Conservation (phyloP, 805 yeast genomes). For the Cyberlindnera suaveolens region DNA sequence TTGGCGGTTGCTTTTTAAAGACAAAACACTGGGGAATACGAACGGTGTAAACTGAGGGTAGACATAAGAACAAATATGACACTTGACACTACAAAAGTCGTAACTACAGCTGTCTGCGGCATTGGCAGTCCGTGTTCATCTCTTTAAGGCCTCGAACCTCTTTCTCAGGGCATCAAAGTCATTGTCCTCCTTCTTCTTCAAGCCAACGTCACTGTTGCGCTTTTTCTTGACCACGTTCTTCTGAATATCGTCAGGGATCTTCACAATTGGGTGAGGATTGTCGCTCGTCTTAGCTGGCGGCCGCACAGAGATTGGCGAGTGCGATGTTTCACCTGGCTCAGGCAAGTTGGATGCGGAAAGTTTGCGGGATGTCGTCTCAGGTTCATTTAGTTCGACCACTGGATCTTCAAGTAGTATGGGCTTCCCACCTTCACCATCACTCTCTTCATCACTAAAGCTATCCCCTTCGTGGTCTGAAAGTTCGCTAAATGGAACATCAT, state of each 20-base stretch:
- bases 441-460: slow-evolving; percentile 19
- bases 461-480: slow-evolving; percentile 26
- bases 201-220: slow-evolving; percentile 18
- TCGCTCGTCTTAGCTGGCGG: slow-evolving; percentile 38
- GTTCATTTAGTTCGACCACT: slow-evolving; percentile 13
- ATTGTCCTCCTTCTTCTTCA: slow-evolving; percentile 26
- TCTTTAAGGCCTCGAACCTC: slow-evolving; percentile 73
- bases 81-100: neutral
- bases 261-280: slow-evolving; percentile 31
- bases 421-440: slow-evolving; percentile 24
- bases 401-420: slow-evolving; percentile 33
- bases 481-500: slow-evolving; percentile 67
- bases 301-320: slow-evolving; percentile 36
- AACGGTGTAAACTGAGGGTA: too few species aligned
- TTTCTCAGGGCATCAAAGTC: slow-evolving; percentile 63
- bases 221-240: slow-evolving; percentile 28
- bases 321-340: slow-evolving; percentile 9
- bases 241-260: slow-evolving; percentile 35
- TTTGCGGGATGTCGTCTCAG: slow-evolving; percentile 17
- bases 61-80: too few species aligned
- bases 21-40: too few species aligned
- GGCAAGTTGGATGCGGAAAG: slow-evolving; percentile 16
- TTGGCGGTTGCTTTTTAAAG: neutral
- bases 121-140: slow-evolving; percentile 15
- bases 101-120: too few species aligned